A percentile compares a stretch with the other conserved stretches of the same genome.
phyloP scores from a whole-genome alignment of 352 stramenopile species.

The Pythium plurisporium region DNA sequence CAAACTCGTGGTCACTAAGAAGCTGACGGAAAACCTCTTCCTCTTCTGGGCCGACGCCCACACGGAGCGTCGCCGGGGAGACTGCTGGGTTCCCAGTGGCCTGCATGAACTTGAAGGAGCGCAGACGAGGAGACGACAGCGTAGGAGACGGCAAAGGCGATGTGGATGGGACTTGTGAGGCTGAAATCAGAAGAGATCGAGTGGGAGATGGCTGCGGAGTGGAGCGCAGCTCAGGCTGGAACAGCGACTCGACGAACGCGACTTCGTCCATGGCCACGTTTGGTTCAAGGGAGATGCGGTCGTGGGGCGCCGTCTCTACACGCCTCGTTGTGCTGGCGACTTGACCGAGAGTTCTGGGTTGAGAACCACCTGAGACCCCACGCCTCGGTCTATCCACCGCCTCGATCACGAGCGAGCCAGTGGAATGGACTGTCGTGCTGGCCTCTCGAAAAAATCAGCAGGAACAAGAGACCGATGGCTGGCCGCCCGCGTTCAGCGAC shows the following conservation, averaged over 20 bases:
- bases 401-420: too few relatives aligned
- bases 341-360: conserved; percentile 1
- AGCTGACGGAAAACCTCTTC: conserved; percentile 47
- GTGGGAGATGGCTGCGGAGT: conserved; percentile 14
- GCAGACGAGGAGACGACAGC: conserved; percentile 5
- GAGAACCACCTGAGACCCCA: background rate
- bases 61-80: conserved; percentile 4
- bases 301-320: background rate
- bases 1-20: conserved; percentile 42
- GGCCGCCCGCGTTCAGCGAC: background rate
- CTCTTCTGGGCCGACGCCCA: conserved; percentile 25
- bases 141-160: background rate
- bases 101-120: conserved; percentile 3
- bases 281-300: background rate
- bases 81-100: background rate
- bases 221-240: conserved; percentile 44
- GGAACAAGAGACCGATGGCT: background rate
- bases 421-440: background rate
- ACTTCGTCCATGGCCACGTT: conserved; percentile 48
- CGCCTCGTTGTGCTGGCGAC: background rate
- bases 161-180: background rate
- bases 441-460: conserved; percentile 3
- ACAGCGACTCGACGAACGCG: conserved; percentile 69
- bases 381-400: too few relatives aligned
- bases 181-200: conserved; percentile 17